These are phyloP conservation scores for Nicotiana paniculata DNA, from an alignment of 257 asterid genomes.

Conservation along the genomic window DNA sequence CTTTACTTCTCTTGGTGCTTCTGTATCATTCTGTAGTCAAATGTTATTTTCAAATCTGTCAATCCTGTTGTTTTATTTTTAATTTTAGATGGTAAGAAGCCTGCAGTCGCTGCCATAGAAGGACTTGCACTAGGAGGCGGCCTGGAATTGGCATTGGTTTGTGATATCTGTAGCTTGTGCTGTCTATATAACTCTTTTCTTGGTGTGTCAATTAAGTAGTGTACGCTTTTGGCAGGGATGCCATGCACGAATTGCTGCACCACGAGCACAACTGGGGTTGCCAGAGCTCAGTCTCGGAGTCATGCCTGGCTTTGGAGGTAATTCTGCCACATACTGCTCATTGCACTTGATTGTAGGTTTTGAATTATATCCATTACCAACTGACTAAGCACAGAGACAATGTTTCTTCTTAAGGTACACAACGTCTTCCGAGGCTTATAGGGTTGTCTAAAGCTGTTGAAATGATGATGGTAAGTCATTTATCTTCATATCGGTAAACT, in stretches of 20 bases:
- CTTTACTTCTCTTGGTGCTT: neutral
- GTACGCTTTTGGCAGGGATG: constrained; percentile 50
- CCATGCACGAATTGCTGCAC: constrained; percentile 93
- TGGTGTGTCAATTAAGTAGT: neutral
- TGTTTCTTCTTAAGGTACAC: constrained; percentile 61
- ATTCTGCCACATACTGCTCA: neutral
- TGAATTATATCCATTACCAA: neutral
- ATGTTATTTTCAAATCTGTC: neutral
- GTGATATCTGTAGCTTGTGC: constrained; percentile 16
- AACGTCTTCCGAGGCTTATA: constrained; percentile 89
- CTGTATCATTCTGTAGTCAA: neutral
- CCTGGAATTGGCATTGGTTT: constrained; percentile 83
- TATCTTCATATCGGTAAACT: neutral
- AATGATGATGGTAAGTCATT: constrained; percentile 69
- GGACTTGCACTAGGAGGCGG: constrained; percentile 99
- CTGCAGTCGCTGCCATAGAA: constrained; percentile 82
- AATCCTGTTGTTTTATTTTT: neutral
- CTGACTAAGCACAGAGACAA: neutral
- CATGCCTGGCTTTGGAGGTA: constrained; percentile 97
- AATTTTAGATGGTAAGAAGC: constrained; percentile 74
- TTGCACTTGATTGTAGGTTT: neutral
- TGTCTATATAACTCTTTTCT: neutral
- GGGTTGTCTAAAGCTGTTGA: constrained; percentile 88
- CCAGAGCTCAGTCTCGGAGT: constrained; percentile 97
- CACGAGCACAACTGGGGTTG: constrained; percentile 72